phyloP scores from a whole-genome alignment of 208 protist genomes.

The Endotrypanum monterogeii region DNA sequence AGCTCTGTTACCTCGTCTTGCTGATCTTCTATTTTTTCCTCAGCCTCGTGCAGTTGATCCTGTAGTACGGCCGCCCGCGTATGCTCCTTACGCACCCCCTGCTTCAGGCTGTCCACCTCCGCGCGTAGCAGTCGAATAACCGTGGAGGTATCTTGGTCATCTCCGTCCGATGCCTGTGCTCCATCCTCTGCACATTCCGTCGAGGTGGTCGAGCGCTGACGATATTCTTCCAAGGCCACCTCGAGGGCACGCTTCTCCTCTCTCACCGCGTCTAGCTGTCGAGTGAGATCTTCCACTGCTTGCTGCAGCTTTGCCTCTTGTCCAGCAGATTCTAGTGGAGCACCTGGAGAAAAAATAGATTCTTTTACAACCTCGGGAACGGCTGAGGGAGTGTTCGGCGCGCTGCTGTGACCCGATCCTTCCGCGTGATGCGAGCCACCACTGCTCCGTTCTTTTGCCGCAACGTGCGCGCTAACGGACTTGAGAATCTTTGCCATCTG shows the following conservation, averaged over 20 bases:
- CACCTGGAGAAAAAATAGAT: not conserved
- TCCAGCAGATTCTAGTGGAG: conserved; percentile 11
- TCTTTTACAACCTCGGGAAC: conserved; percentile 21
- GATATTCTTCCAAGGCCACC: conserved; percentile 13
- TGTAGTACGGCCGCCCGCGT: conserved; percentile 23
- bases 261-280: conserved; percentile 16
- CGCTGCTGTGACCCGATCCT: conserved; percentile 29
- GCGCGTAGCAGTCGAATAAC: conserved; percentile 13
- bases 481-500: conserved; percentile 70
- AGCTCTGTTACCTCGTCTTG: conserved; percentile 37
- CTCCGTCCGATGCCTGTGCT: not conserved
- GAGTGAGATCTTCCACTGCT: conserved; percentile 18
- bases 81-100: conserved; percentile 25
- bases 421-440: conserved; percentile 3
- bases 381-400: conserved; percentile 16
- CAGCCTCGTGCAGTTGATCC: conserved; percentile 26
- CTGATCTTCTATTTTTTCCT: conserved; percentile 35
- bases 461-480: conserved; percentile 35
- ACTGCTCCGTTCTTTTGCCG: conserved; percentile 20
- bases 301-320: conserved; percentile 22
- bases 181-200: not conserved
- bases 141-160: conserved; percentile 4
- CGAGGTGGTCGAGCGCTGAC: not conserved
- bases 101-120: conserved; percentile 17
- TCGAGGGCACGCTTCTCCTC: conserved; percentile 17